phyloP scores from a whole-genome alignment of 2,329 filamentous ascomycete genomes.

The Exserohilum turcica region DNA sequence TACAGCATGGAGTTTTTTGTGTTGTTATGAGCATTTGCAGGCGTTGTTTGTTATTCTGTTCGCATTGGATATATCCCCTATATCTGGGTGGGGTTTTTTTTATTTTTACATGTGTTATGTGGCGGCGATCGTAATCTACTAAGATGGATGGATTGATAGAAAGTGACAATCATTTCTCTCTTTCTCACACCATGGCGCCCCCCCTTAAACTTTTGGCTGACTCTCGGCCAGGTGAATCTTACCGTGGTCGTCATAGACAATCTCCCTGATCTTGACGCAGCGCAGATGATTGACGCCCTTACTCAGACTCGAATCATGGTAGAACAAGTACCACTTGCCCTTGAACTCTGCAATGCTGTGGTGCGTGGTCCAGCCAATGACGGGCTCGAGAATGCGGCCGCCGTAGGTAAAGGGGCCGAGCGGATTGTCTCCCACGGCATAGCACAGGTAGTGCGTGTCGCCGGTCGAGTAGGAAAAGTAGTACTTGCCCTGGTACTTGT shows the following conservation, averaged over 20 bases:
- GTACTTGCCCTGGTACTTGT: constrained; percentile 71
- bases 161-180: no score
- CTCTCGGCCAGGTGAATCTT: constrained; percentile 56
- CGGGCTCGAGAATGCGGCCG: constrained; percentile 74
- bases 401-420: constrained; percentile 74
- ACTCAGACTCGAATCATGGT: constrained; percentile 74
- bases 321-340: constrained; percentile 74
- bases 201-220: constrained; percentile 32
- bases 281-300: constrained; percentile 72
- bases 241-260: constrained; percentile 71
- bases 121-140: not conserved
- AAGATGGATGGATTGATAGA: no score
- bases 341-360: constrained; percentile 77
- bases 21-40: not conserved
- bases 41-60: no score
- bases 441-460: constrained; percentile 75
- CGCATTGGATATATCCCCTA: not conserved
- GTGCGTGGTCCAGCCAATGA: constrained; percentile 81
- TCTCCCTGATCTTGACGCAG: constrained; percentile 75
- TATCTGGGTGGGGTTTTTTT: not conserved
- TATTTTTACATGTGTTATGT: not conserved
- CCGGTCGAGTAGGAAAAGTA: constrained; percentile 81
- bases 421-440: constrained; percentile 68
- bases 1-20: not conserved
- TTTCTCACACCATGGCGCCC: not conserved